Conservation (phyloP, 2,329 filamentous ascomycete genomes). For the Epichloe typhina region DNA sequence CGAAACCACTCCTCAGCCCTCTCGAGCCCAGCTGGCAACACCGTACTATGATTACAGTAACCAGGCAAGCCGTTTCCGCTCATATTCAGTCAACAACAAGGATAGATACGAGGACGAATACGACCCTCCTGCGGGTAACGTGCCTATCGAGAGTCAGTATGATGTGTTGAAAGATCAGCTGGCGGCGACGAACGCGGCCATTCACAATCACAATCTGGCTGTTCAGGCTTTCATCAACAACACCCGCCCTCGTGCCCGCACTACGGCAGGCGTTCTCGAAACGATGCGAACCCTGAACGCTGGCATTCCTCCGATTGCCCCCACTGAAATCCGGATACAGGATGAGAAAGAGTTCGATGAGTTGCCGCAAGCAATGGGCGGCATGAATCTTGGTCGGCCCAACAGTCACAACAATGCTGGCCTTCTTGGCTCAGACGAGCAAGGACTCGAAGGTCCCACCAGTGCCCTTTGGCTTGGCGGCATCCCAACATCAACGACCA, state of each 20-base stretch:
- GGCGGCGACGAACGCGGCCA: conserved; percentile 52
- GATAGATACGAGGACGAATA: conserved; percentile 89
- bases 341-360: conserved; percentile 71
- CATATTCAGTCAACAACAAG: conserved; percentile 97
- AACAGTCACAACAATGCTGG: conserved; percentile 54
- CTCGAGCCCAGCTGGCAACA: conserved; percentile 59
- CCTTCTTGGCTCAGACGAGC: conserved; percentile 61
- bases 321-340: conserved; percentile 59
- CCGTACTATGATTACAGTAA: conserved; percentile 65
- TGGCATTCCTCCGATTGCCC: conserved; percentile 58
- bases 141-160: conserved; percentile 42
- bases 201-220: conserved; percentile 83
- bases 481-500: conserved; percentile 92
- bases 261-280: conserved; percentile 85
- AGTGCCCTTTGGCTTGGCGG: conserved; percentile 94
- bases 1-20: conserved; percentile 80
- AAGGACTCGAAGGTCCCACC: conserved; percentile 75
- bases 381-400: conserved; percentile 57
- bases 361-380: conserved; percentile 69
- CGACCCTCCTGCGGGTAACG: conserved; percentile 28
- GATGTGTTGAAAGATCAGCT: conserved; percentile 51
- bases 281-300: conserved; percentile 57
- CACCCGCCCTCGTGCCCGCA: conserved; percentile 64
- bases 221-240: conserved; percentile 87
- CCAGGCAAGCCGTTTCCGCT: conserved; percentile 79